These are phyloP conservation scores for Boletus huronensis DNA, from an alignment of 768 basidiomycete species.

Conservation along the genomic window DNA sequence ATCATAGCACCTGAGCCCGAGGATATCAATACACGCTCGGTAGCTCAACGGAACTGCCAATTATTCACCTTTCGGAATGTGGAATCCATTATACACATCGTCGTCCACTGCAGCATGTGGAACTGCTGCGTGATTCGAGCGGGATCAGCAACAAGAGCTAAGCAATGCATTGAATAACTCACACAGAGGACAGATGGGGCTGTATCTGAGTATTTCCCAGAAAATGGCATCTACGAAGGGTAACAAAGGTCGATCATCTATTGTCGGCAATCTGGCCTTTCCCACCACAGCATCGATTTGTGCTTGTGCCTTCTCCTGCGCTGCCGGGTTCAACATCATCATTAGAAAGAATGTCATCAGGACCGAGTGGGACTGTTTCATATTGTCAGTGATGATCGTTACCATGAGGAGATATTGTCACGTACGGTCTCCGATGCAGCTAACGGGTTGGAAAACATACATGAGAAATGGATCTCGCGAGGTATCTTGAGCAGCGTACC, in stretches of 20 bases:
- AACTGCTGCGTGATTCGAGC: constrained; percentile 8
- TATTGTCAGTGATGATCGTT: neutral
- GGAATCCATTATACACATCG: constrained; percentile 41
- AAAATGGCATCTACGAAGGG: constrained; percentile 9
- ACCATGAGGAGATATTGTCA: neutral
- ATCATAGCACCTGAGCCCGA: constrained; percentile 3
- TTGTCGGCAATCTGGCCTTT: constrained; percentile 1
- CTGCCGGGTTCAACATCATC: constrained; percentile 5
- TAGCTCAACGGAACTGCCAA: neutral
- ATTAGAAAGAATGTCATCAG: constrained; percentile 5
- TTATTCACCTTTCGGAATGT: constrained; percentile 41
- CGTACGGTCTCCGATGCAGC: neutral
- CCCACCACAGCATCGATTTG: constrained; percentile 10
- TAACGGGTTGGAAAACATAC: neutral
- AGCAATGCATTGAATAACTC: neutral
- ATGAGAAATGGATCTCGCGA: neutral
- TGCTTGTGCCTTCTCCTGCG: constrained; percentile 7
- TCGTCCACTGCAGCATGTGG: constrained; percentile 33
- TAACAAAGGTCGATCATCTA: constrained; percentile 7
- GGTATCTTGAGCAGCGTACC: neutral
- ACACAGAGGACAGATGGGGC: neutral
- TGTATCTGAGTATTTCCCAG: constrained; percentile 1
- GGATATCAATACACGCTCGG: neutral
- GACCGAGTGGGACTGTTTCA: neutral
- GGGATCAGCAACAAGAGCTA: neutral